Evolutionary conservation across 2,329 filamentous ascomycete genomes (phyloP).

Genomic region (Colletotrichum sp.): DNA sequence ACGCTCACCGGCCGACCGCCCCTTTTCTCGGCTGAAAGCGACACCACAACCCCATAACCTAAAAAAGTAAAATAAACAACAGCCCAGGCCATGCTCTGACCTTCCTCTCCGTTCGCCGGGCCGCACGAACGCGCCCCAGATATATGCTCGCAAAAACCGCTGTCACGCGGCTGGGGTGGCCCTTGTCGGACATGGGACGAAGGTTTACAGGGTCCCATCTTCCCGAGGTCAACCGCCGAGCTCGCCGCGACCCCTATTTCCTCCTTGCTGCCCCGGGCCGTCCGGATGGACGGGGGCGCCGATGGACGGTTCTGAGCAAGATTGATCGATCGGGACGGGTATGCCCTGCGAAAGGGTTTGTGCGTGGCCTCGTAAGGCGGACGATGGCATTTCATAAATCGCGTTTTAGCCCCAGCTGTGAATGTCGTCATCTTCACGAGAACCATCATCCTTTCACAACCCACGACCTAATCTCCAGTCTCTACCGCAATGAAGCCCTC

Average conservation of each 20-base stretch:
- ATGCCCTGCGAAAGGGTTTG: not conserved
- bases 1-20: not conserved
- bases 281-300: not conserved
- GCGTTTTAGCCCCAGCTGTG: not conserved
- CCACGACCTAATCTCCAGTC: not conserved
- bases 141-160: not conserved
- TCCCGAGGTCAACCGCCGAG: not conserved
- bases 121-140: not conserved
- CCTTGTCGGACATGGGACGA: constrained; percentile 3
- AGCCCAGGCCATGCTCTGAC: not conserved
- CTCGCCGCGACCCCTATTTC: not conserved
- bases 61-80: not conserved
- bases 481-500: not conserved
- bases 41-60: not conserved
- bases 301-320: not conserved
- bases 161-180: not conserved
- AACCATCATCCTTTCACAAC: not conserved
- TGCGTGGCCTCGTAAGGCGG: not conserved
- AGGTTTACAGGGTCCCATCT: not conserved
- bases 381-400: not conserved
- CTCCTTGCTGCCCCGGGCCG: not conserved
- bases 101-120: not conserved
- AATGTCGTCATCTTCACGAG: not conserved
- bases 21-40: not conserved
- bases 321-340: not conserved